phyloP scores from a whole-genome alignment of 176 grass and related monocot species.

The Tillandsia leiboldiana region DNA sequence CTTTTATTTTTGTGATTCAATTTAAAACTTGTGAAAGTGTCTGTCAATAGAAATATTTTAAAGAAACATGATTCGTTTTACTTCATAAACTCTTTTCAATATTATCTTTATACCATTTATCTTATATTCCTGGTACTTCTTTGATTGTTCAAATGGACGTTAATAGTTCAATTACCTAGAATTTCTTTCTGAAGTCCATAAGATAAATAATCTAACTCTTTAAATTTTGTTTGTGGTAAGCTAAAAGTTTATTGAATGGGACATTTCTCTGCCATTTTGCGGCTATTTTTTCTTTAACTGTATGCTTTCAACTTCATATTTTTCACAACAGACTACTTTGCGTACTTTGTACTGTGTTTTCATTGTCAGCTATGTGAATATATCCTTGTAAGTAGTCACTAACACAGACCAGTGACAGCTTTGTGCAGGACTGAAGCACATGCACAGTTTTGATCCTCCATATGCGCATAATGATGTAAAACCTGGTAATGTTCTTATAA shows the following conservation, averaged over 20 bases:
- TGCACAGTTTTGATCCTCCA: conserved; percentile 84
- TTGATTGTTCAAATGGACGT: no score
- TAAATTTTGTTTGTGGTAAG: background rate
- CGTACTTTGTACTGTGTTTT: background rate
- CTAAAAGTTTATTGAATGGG: background rate
- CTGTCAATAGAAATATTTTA: no score
- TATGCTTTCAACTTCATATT: background rate
- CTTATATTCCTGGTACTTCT: background rate
- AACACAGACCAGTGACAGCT: conserved; percentile 34
- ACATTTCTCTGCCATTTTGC: background rate
- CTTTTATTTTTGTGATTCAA: no score
- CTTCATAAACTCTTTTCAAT: no score
- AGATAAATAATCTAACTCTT: no score
- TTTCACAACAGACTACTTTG: background rate
- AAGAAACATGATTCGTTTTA: no score
- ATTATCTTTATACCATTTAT: background rate
- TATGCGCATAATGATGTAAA: conserved; percentile 98
- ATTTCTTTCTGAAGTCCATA: no score
- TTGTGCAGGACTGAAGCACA: conserved; percentile 88
- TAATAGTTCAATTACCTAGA: no score
- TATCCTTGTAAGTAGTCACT: background rate
- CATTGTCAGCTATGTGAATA: background rate
- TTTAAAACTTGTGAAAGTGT: no score
- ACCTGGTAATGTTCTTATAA: conserved; percentile 89
- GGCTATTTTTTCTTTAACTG: background rate